A percentile compares a stretch with the other conserved stretches of the same genome.
These are phyloP conservation scores for Plasmopara muralis DNA, from an alignment of 352 stramenopile genomes.

Conservation along the genomic window DNA sequence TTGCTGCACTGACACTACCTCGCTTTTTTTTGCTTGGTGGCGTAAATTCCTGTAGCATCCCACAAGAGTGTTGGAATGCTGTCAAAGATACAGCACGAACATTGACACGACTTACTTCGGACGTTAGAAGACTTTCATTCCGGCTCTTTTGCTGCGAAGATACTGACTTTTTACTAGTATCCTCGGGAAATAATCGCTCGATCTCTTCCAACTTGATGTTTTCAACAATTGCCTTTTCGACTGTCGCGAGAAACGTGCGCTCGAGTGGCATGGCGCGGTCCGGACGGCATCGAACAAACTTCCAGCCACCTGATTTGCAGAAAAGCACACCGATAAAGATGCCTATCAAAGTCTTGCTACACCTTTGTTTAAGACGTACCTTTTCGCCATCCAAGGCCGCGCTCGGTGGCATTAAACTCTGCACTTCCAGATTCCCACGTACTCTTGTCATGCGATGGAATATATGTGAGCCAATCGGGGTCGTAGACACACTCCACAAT, in stretches of 20 bases:
- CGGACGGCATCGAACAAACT: slow-evolving; percentile 56
- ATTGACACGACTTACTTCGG: slow-evolving; percentile 32
- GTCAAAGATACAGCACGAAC: not conserved
- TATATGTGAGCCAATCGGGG: slow-evolving; percentile 72
- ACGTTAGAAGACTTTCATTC: slow-evolving; percentile 24
- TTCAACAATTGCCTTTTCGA: slow-evolving; percentile 70
- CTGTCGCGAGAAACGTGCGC: slow-evolving; percentile 39
- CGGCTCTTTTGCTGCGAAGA: slow-evolving; percentile 27
- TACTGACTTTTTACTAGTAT: slow-evolving; percentile 44
- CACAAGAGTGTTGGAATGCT: not conserved
- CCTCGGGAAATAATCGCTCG: slow-evolving; percentile 66
- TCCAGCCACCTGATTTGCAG: slow-evolving; percentile 50
- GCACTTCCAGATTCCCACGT: slow-evolving; percentile 60
- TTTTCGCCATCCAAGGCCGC: slow-evolving; percentile 72
- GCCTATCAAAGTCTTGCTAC: no score
- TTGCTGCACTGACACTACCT: slow-evolving; percentile 15
- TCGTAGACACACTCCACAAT: slow-evolving; percentile 84
- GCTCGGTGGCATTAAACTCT: slow-evolving; percentile 59
- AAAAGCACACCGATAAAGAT: no score
- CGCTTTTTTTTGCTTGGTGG: slow-evolving; percentile 67
- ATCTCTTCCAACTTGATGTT: slow-evolving; percentile 81
- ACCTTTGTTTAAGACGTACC: slow-evolving; percentile 21
- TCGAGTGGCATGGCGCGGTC: slow-evolving; percentile 67
- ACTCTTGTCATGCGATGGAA: slow-evolving; percentile 79
- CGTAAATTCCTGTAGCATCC: slow-evolving; percentile 39